Percentiles rank a stretch among this genome's conserved stretches.
These are phyloP conservation scores for Fragaria ananassa DNA, from an alignment of 306 rosid genomes.

Conservation along the genomic window DNA sequence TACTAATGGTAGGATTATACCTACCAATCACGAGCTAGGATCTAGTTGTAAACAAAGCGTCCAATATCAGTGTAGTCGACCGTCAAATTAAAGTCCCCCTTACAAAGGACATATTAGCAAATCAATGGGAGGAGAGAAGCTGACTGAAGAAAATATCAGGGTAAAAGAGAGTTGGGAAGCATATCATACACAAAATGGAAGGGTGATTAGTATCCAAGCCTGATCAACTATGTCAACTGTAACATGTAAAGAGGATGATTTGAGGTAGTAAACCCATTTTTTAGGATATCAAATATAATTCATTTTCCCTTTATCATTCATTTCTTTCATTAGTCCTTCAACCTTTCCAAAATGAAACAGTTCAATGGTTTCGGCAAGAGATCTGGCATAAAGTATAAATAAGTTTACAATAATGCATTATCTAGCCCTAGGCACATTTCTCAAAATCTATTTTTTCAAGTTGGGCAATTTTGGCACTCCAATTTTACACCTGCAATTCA, in stretches of 20 bases:
- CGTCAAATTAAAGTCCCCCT: conserved; percentile 1
- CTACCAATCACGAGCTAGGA: not conserved
- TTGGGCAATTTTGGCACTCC: not conserved
- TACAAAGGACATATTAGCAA: conserved; percentile 2
- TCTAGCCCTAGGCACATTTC: not conserved
- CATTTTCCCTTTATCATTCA: not conserved
- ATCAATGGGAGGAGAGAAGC: not conserved
- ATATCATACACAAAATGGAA: not conserved
- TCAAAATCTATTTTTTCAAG: not conserved
- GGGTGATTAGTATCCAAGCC: not conserved
- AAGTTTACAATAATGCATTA: not conserved
- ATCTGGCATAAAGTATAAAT: not conserved
- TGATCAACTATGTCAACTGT: not conserved
- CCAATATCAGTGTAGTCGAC: not conserved
- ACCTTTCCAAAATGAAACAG: not conserved
- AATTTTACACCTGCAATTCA: not conserved
- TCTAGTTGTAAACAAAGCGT: not conserved
- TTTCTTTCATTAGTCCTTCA: not conserved
- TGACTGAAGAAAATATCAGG: not conserved
- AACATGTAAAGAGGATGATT: not conserved
- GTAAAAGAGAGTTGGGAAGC: not conserved
- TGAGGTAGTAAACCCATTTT: not conserved
- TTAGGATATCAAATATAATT: not conserved
- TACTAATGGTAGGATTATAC: not conserved
- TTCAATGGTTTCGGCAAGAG: not conserved